These are phyloP conservation scores for Dactylellina drechsleri DNA, from an alignment of 2,329 filamentous ascomycete species.

Conservation along the genomic window DNA sequence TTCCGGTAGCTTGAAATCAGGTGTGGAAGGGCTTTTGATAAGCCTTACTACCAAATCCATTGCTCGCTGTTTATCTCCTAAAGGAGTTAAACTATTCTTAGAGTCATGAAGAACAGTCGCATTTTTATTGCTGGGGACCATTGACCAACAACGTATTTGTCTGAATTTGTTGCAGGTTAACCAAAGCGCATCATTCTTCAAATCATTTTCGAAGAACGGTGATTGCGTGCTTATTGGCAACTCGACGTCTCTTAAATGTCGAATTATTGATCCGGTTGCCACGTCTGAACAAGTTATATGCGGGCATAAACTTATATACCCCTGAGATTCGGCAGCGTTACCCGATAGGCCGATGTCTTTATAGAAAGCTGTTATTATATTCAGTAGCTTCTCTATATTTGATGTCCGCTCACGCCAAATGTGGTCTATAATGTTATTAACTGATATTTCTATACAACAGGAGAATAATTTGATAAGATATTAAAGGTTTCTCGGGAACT, in stretches of 20 bases:
- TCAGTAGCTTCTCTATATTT: background rate
- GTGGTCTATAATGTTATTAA: background rate
- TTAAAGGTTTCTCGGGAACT: too few relatives aligned
- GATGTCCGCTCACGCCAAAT: background rate
- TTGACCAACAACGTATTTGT: background rate
- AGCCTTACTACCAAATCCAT: too few relatives aligned
- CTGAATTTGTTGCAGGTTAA: background rate
- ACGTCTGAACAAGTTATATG: background rate
- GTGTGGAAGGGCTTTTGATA: too few relatives aligned
- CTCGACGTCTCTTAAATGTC: background rate
- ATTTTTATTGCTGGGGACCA: too few relatives aligned
- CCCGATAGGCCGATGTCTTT: background rate
- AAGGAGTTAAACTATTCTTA: too few relatives aligned
- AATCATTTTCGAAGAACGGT: background rate
- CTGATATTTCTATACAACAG: too few relatives aligned
- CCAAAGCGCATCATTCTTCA: background rate
- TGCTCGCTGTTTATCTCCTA: too few relatives aligned
- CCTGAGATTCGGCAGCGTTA: background rate
- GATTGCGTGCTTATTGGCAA: background rate
- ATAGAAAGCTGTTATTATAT: background rate
- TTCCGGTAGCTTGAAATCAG: too few relatives aligned
- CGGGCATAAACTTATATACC: background rate
- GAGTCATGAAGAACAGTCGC: too few relatives aligned
- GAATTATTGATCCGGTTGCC: background rate
- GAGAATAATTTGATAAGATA: too few relatives aligned